phyloP scores from a whole-genome alignment of 2,329 filamentous ascomycete species.

The Ophiognomonia clavigignenti-juglandacearum region DNA sequence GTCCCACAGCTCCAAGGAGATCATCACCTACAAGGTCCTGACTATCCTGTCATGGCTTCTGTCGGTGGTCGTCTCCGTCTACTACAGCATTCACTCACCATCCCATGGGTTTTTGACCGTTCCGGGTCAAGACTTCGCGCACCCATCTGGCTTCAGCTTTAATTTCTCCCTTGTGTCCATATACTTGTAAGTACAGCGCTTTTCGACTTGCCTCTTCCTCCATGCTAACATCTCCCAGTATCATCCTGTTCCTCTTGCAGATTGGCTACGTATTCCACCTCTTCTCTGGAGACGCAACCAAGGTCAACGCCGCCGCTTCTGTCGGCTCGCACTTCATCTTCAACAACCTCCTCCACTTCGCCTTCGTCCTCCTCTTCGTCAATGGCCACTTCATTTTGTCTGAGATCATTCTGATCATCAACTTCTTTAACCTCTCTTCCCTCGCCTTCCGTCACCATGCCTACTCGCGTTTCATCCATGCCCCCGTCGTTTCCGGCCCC shows the following conservation, averaged over 20 bases:
- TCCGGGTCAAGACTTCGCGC: constrained; percentile 66
- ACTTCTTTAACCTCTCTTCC: constrained; percentile 74
- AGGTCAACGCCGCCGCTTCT: constrained; percentile 65
- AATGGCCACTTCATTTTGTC: constrained; percentile 70
- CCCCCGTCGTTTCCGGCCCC: constrained; percentile 69
- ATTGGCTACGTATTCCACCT: constrained; percentile 71
- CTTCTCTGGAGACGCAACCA: constrained; percentile 60
- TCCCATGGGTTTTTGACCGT: constrained; percentile 63
- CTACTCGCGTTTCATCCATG: constrained; percentile 70
- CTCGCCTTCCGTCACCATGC: constrained; percentile 77
- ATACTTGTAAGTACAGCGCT: constrained; percentile 60
- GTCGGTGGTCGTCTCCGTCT: constrained; percentile 65
- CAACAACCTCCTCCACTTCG: constrained; percentile 78
- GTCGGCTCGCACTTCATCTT: constrained; percentile 81
- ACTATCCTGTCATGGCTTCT: constrained; percentile 72
- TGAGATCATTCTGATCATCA: constrained; percentile 70
- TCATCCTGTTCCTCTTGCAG: constrained; percentile 71
- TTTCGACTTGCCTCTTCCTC: background rate
- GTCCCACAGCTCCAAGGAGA: constrained; percentile 52
- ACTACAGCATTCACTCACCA: constrained; percentile 65
- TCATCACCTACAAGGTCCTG: constrained; percentile 71
- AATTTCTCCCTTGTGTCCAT: constrained; percentile 61
- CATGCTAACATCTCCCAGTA: constrained; percentile 40
- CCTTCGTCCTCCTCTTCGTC: constrained; percentile 80
- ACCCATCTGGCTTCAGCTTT: constrained; percentile 69